These are phyloP conservation scores for Intubia oerlemansii DNA, from an alignment of 2,329 filamentous ascomycete species.

Conservation along the genomic window DNA sequence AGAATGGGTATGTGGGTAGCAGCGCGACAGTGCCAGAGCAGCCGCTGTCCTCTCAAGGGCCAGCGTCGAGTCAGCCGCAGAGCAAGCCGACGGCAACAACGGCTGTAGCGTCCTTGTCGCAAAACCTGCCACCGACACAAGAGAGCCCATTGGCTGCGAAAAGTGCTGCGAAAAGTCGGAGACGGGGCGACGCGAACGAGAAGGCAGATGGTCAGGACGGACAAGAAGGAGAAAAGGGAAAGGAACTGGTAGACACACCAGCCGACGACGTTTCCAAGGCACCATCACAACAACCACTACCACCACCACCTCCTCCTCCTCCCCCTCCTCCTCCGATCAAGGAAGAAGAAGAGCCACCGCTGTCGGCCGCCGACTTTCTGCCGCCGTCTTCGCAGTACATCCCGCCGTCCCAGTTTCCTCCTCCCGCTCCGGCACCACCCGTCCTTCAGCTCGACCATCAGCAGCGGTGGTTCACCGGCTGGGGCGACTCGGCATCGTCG, in stretches of 20 bases:
- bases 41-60: too few relatives aligned
- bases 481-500: slow-evolving; percentile 51
- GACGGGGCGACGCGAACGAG: too few relatives aligned
- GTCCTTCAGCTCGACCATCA: slow-evolving; percentile 67
- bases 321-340: too few relatives aligned
- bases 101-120: slow-evolving; percentile 4
- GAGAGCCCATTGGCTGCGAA: slow-evolving; percentile 29
- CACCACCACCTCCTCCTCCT: too few relatives aligned
- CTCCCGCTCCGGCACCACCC: slow-evolving; percentile 14
- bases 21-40: too few relatives aligned
- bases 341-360: slow-evolving; percentile 6
- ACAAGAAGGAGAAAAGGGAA: background rate
- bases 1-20: too few relatives aligned
- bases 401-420: slow-evolving; percentile 9
- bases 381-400: slow-evolving; percentile 4
- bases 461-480: slow-evolving; percentile 86
- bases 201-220: background rate
- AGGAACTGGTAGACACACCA: too few relatives aligned
- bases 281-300: too few relatives aligned
- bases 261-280: too few relatives aligned
- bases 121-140: slow-evolving; percentile 11
- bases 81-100: too few relatives aligned
- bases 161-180: too few relatives aligned
- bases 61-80: too few relatives aligned
- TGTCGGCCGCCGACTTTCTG: background rate